Base-by-base conservation (phyloP, 352 stramenopile species). In the Pythium monospermum region DNA sequence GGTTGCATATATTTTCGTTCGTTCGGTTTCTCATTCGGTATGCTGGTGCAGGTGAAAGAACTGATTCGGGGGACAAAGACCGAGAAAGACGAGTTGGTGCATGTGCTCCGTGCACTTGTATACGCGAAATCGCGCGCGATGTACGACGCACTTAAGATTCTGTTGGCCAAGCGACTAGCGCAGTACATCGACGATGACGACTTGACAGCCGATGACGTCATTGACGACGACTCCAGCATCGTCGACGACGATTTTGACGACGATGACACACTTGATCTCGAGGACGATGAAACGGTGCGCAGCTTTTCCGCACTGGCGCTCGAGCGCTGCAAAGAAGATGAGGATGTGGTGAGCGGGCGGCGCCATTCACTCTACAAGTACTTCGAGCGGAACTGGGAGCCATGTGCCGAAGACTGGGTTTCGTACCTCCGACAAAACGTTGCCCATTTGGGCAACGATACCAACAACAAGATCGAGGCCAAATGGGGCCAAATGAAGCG, bases 391-490 rank as follows among this genome's bases (percentile, higher is more conserved):
- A 43, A 43, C 16, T 42, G 46, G 31, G 45, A 53, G 46, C 19
- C 33, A 15, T 44, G 33, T n/a, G 1, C 26, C 8, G 46, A 53
- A 2, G 31, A 53, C 11, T 53, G 46, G 46, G 46, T 42, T 3
- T 6, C 22, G 18, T 53, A 35, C 25, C 46, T 28, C 6, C 32
- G 46, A n/a, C 33, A 53, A 11, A 45, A 53, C 26, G 35, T 53
- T 19, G 46, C 46, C 2, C 35, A 53, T 22, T n/a, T 53, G 2
- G 46, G 46, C 16, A 53, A 53, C 46, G 13, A 53, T 5, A 53
- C 46, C 2, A 53, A 53, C 46, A 53, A 53, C n/a, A 22, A 35
- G 3, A 53, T 53, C 12, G 46, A 53, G 19, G 36, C 33, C 16
- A 45, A 43, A 25, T 53, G 46, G 46, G 46, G 46, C 15, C 12